Evolutionary conservation across 2,329 filamentous ascomycete species (phyloP).

Genomic region (Calonectria hawksworthii): DNA sequence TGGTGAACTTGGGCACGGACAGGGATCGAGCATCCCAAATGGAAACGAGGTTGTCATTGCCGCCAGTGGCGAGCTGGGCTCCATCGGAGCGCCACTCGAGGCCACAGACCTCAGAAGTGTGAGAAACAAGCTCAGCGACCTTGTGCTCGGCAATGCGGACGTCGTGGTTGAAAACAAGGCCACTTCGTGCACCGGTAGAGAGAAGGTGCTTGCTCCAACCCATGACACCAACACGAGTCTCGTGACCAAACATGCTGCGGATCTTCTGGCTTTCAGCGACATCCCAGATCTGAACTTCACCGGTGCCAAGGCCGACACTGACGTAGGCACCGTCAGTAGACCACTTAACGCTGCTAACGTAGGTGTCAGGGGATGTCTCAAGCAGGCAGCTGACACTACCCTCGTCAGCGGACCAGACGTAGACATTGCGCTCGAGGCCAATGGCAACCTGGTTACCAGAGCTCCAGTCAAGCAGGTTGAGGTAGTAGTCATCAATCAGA

Average conservation of each 20-base stretch:
- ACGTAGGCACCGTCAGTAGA: constrained; percentile 97
- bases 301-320: constrained; percentile 92
- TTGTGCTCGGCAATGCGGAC: constrained; percentile 98
- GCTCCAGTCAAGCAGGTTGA: constrained; percentile 98
- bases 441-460: constrained; percentile 98
- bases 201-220: constrained; percentile 99
- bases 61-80: constrained; percentile 95
- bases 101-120: constrained; percentile 97
- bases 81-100: constrained; percentile 98
- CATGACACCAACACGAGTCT: constrained; percentile 97
- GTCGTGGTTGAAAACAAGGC: constrained; percentile 98
- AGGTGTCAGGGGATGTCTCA: constrained; percentile 90
- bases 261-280: constrained; percentile 95
- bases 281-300: constrained; percentile 99
- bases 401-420: constrained; percentile 97
- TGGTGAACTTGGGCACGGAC: constrained; percentile 96
- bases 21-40: constrained; percentile 99
- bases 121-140: constrained; percentile 94
- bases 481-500: constrained; percentile 98
- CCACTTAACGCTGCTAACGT: constrained; percentile 99
- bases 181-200: constrained; percentile 93
- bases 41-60: constrained; percentile 98
- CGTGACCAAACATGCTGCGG: constrained; percentile 98
- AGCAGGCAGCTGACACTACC: constrained; percentile 90
- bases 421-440: constrained; percentile 95